phyloP scores from a whole-genome alignment of 768 basidiomycete genomes.

The Boletus vinaceobasis region DNA sequence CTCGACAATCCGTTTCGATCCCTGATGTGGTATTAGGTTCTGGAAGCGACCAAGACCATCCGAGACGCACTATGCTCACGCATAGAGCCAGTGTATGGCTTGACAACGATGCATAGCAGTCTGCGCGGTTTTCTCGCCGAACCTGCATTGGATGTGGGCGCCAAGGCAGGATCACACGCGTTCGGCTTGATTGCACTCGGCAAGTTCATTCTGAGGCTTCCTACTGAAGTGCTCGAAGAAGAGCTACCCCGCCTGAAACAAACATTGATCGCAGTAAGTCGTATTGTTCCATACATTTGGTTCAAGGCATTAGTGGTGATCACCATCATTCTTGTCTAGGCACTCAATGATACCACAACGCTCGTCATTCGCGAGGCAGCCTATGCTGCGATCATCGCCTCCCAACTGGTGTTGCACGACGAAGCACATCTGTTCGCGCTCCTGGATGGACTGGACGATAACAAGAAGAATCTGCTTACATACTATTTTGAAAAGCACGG shows the following conservation, averaged over 20 bases:
- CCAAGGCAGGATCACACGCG: slow-evolving; percentile 66
- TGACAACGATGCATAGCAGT: slow-evolving; percentile 78
- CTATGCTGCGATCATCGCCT: slow-evolving; percentile 77
- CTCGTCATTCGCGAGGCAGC: slow-evolving; percentile 83
- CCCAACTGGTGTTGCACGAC: slow-evolving; percentile 78
- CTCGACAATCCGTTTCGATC: background rate
- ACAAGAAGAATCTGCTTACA: slow-evolving; percentile 86
- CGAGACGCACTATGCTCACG: slow-evolving; percentile 69
- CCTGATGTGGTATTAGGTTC: slow-evolving; percentile 47
- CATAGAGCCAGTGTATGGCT: slow-evolving; percentile 79
- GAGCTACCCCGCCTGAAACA: slow-evolving; percentile 73
- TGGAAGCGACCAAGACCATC: slow-evolving; percentile 80
- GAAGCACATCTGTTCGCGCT: slow-evolving; percentile 80
- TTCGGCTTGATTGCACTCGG: slow-evolving; percentile 83
- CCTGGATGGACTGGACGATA: slow-evolving; percentile 78
- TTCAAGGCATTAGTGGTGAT: background rate
- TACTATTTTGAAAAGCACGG: slow-evolving; percentile 89
- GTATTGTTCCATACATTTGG: background rate
- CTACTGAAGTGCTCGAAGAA: slow-evolving; percentile 82
- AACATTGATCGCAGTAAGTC: slow-evolving; percentile 65
- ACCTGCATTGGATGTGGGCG: slow-evolving; percentile 46
- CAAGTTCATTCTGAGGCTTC: slow-evolving; percentile 77
- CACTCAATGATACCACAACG: slow-evolving; percentile 66
- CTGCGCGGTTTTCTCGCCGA: slow-evolving; percentile 62
- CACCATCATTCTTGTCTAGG: slow-evolving; percentile 36